A percentile compares a stretch with the other conserved stretches of the same genome.
Conservation (phyloP, 495 filamentous ascomycete species). For the Geoglossum glabrum region DNA sequence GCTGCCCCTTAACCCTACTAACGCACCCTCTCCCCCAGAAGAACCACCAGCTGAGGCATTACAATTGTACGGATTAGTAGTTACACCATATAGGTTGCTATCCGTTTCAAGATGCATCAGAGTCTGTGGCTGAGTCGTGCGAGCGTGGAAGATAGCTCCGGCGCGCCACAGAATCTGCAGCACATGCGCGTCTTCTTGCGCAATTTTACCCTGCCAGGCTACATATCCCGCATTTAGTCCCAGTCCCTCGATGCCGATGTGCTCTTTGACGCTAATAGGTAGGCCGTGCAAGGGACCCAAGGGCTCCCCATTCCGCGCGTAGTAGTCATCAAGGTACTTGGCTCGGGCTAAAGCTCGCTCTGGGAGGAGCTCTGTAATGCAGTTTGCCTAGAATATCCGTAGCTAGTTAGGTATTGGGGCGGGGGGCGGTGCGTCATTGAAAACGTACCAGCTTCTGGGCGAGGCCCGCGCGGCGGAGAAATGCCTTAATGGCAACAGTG, state of each 20-base stretch:
- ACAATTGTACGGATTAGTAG: conserved; percentile 36
- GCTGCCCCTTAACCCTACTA: conserved; percentile 37
- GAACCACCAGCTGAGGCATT: conserved; percentile 39
- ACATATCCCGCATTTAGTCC: conserved; percentile 28
- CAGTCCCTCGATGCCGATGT: conserved; percentile 36
- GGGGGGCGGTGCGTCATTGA: conserved; percentile 7
- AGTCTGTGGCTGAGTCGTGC: conserved; percentile 36
- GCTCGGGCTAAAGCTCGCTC: conserved; percentile 17
- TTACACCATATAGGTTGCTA: conserved; percentile 37
- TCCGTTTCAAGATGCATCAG: conserved; percentile 41
- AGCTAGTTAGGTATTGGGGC: background rate
- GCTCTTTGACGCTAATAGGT: conserved; percentile 49
- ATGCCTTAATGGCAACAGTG: conserved; percentile 31
- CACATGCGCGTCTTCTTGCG: conserved; percentile 24
- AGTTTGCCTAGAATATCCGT: conserved; percentile 27
- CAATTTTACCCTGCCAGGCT: conserved; percentile 22
- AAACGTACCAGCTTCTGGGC: conserved; percentile 32
- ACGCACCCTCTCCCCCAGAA: conserved; percentile 44
- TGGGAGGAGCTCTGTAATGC: conserved; percentile 46
- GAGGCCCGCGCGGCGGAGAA: conserved; percentile 35
- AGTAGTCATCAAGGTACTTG: conserved; percentile 17
- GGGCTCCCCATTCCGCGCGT: conserved; percentile 16
- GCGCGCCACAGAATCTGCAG: conserved; percentile 25
- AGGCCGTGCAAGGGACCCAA: conserved; percentile 47
- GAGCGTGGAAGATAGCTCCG: conserved; percentile 29